Evolutionary conservation across 2,329 filamentous ascomycete species (phyloP).

Genomic region (Sporothrix sp.): DNA sequence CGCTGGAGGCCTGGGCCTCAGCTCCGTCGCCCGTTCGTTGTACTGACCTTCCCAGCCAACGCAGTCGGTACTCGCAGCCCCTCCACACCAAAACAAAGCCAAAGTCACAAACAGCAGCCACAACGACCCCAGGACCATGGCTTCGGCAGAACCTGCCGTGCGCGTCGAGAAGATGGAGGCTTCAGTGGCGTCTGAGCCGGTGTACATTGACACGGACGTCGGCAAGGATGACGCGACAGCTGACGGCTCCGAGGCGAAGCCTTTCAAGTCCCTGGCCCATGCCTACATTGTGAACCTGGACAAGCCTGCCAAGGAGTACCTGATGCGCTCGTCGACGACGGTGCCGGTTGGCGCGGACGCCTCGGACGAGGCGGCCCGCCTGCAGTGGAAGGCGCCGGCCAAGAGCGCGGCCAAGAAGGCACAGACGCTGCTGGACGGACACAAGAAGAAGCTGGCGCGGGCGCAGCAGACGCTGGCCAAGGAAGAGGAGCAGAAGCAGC

Average conservation of each 20-base stretch:
- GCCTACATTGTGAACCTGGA: constrained; percentile 65
- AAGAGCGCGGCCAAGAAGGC: constrained; percentile 84
- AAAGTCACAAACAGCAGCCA: neutral
- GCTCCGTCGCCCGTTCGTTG: too few relatives aligned
- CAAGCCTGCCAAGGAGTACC: constrained; percentile 49
- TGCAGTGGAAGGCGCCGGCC: constrained; percentile 70
- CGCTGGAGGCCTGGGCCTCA: too few relatives aligned
- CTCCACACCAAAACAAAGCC: neutral
- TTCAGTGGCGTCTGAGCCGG: constrained; percentile 21
- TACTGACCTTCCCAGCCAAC: too few relatives aligned
- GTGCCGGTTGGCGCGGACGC: constrained; percentile 52
- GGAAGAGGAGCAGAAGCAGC: constrained; percentile 62
- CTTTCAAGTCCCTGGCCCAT: constrained; percentile 72
- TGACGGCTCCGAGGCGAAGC: constrained; percentile 59
- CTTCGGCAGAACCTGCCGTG: constrained; percentile 36
- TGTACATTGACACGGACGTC: constrained; percentile 73
- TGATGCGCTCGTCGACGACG: constrained; percentile 57
- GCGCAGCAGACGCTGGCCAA: constrained; percentile 62
- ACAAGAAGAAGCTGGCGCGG: constrained; percentile 78
- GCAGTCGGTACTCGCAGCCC: neutral
- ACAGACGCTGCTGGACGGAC: constrained; percentile 59
- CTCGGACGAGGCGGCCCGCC: constrained; percentile 50
- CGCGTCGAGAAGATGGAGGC: constrained; percentile 30
- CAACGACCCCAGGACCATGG: constrained; percentile 6
- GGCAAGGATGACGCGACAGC: constrained; percentile 61